Base-by-base conservation (phyloP, 2,329 filamentous ascomycete genomes). In the Aureobasidium sp. region DNA sequence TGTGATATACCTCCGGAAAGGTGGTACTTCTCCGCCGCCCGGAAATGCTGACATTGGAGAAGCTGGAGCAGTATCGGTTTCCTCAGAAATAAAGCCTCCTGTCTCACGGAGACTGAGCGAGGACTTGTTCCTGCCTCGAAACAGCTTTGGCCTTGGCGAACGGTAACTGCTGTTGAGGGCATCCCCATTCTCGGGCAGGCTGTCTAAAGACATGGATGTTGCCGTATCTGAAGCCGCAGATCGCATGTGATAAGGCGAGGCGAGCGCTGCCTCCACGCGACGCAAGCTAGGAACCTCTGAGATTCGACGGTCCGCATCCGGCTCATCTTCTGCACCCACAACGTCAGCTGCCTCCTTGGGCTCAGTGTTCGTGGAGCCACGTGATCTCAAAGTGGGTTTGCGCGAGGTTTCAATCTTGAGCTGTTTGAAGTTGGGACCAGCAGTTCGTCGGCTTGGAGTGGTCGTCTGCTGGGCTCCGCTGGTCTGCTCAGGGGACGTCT, bases 391-490 rank as follows among this genome's bases (percentile, higher is more conserved):
- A 6, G 45, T 47, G 7, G 73, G 73, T 55, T 72, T 75, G 53
- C 75, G 66, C 11, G 74, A 76, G 11, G 91, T 97, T 73, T 97
- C 90, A 61, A 97, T 97, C 75, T 91, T 96, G 55, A 97, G 78
- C 69, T 92, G 89, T 71, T 89, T 92, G 14, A 83, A 78, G 68
- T 90, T 90, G 67, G 90, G 87, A 8, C 88, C 89, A 3, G 92
- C 96, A 36, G 96, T 77, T 64, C 92, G 84, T 63, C 92, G 83
- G 67, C 82, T 90, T 59, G 90, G 68, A 16, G 49, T 47, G 4
- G 29, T 47, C 3, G 32, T 37, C 32, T 61, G 48, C 47, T 61
- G 48, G 5, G 59, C 59, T 29, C 48, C 49, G 16, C 36, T 54
- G 30, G 14, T 44, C 45, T 50, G 57, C 39, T 60, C 57, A 3